phyloP scores from a whole-genome alignment of 257 asterid species.

The Plantago ovata region DNA sequence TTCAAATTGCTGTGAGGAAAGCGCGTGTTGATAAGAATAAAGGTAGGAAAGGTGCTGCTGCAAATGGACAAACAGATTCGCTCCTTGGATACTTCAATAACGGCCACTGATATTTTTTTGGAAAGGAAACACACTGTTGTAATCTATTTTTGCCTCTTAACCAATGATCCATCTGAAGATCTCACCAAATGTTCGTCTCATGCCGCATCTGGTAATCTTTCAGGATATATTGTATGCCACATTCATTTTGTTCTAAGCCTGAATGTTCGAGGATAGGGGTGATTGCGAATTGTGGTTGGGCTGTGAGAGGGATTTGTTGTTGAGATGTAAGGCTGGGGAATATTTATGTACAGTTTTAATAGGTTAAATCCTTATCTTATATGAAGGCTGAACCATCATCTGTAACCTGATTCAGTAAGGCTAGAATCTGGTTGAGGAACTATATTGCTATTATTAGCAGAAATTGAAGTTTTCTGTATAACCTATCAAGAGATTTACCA shows the following conservation, averaged over 20 bases:
- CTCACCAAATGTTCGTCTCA: conserved; percentile 3
- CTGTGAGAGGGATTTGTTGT: conserved; percentile 17
- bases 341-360: conserved; percentile 36
- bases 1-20: conserved; percentile 80
- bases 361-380: conserved; percentile 22
- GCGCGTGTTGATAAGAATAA: conserved; percentile 64
- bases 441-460: too few species aligned
- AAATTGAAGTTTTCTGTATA: too few species aligned
- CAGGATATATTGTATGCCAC: background rate
- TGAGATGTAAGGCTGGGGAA: conserved; percentile 22
- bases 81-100: conserved; percentile 47
- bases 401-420: too few species aligned
- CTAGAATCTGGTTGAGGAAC: too few species aligned
- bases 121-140: conserved; percentile 13
- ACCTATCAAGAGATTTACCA: too few species aligned
- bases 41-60: conserved; percentile 32
- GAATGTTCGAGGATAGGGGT: background rate
- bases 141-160: conserved; percentile 12
- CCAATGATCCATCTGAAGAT: conserved; percentile 8
- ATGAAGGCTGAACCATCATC: conserved; percentile 15
- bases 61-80: conserved; percentile 56
- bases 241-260: background rate
- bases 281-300: conserved; percentile 4
- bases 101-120: conserved; percentile 34
- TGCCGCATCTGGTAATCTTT: conserved; percentile 15